Percentiles rank a stretch among this genome's conserved stretches.
Evolutionary conservation across 2,329 filamentous ascomycete genomes (phyloP).

Genomic region (Alternaria ethzedia): DNA sequence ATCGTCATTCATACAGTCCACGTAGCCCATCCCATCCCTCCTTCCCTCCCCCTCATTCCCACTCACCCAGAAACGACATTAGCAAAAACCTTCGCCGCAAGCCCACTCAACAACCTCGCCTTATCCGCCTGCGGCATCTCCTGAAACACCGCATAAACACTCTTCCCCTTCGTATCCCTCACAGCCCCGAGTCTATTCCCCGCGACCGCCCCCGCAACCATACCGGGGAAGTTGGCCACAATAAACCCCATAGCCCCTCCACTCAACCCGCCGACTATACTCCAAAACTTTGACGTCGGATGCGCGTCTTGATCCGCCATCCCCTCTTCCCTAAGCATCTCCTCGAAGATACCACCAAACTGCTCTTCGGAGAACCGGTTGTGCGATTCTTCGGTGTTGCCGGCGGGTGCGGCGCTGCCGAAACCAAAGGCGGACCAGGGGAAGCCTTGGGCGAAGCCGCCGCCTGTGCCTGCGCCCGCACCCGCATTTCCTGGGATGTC

Average conservation of each 20-base stretch:
- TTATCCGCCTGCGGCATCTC: conserved; percentile 85
- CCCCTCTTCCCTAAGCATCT: conserved; percentile 61
- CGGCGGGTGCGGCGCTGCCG: conserved; percentile 51
- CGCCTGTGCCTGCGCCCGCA: not conserved
- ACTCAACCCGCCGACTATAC: conserved; percentile 80
- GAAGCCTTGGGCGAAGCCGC: conserved; percentile 57
- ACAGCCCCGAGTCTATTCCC: conserved; percentile 92
- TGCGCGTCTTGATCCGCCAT: conserved; percentile 72
- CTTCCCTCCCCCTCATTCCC: not conserved
- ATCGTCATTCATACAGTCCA: conserved; percentile 17
- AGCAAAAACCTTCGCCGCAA: conserved; percentile 86
- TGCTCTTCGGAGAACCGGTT: conserved; percentile 74
- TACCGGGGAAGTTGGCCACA: conserved; percentile 86
- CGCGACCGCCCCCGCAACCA: conserved; percentile 87
- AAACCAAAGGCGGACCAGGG: conserved; percentile 80
- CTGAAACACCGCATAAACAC: conserved; percentile 90
- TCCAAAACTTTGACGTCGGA: conserved; percentile 82
- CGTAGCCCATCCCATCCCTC: too few species aligned
- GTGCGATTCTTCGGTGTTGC: conserved; percentile 53
- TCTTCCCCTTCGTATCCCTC: conserved; percentile 89
- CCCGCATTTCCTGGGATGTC: conserved; percentile 51
- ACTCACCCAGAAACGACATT: conserved; percentile 63
- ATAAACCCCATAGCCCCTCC: conserved; percentile 95
- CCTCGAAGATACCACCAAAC: conserved; percentile 73
- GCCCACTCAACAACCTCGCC: conserved; percentile 78